These are phyloP conservation scores for Kazachstania martiniae DNA, from an alignment of 805 yeast species.

Conservation along the genomic window DNA sequence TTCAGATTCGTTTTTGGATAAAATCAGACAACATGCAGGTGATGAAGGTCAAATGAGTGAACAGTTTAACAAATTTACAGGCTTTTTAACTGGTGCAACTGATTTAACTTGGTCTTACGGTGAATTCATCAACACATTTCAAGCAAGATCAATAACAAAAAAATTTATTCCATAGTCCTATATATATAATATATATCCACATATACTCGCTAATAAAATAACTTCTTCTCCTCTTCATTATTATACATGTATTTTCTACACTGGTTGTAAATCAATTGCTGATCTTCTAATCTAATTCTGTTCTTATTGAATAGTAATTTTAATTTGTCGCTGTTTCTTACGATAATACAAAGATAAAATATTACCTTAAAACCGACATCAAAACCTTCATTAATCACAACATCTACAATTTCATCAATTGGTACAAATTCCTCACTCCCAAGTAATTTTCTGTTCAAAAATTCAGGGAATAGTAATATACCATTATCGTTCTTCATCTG, in stretches of 20 bases:
- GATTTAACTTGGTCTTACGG: slow-evolving; percentile 89
- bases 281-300: slow-evolving; percentile 16
- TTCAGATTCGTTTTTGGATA: slow-evolving; percentile 57
- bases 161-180: neutral
- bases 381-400: slow-evolving; percentile 70
- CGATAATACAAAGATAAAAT: slow-evolving; percentile 50
- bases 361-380: slow-evolving; percentile 49
- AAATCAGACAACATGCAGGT: slow-evolving; percentile 49
- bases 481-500: slow-evolving; percentile 17
- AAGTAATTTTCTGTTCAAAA: slow-evolving; percentile 8
- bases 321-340: slow-evolving; percentile 29
- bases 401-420: slow-evolving; percentile 43
- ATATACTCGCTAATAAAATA: neutral
- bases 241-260: slow-evolving; percentile 7
- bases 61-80: slow-evolving; percentile 72
- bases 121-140: slow-evolving; percentile 57
- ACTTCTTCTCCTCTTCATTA: neutral
- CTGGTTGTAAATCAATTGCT: slow-evolving; percentile 15
- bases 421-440: slow-evolving; percentile 38
- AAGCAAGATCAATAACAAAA: slow-evolving; percentile 40
- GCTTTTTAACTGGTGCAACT: slow-evolving; percentile 80
- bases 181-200: neutral
- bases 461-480: slow-evolving; percentile 13
- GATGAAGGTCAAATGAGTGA: slow-evolving; percentile 69
- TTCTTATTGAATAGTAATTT: slow-evolving; percentile 24